Base-by-base conservation (phyloP, 2,329 filamentous ascomycete genomes). In the Colletotrichum chrysophilum region DNA sequence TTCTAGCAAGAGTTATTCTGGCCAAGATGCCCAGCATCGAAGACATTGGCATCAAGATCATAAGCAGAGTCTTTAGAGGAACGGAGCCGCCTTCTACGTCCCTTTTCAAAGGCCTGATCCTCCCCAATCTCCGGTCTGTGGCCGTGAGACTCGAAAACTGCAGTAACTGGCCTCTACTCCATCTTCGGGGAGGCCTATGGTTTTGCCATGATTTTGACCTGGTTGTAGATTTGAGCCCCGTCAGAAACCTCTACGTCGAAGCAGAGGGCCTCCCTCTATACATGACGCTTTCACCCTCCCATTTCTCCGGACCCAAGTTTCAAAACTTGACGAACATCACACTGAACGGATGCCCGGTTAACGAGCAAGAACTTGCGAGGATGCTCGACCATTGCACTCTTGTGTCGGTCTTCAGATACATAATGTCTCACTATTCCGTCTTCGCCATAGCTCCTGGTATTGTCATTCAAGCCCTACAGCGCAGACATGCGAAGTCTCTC, bases 171-270 rank as follows among this genome's bases (percentile, higher is more conserved):
- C n/a, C 10, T 24, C n/a, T 7, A 3, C 3, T 21, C n/a, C 9
- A 13, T 21, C 43, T 0, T n/a, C 5, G 43, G 2, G 12, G 5
- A 7, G n/a, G 43, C 18, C 0, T 18, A 48, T 1, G 1, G 9
- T 48, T 21, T 52, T 21, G n/a, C n/a, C n/a, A 24, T 12, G 43
- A 52, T 52, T 21, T 13, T 21, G 43, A 52, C n/a, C 43, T 52
- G 43, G n/a, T 52, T 21, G 43, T 52, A 21, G 43, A 52, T 2
- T 21, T 52, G n/a, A 3, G 43, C n/a, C 6, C 10, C 43, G 10
- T 24, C n/a, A 13, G 10, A 52, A 52, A 13, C 0, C 10, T 52
- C 0, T 52, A 52, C 5, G n/a, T 52, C n/a, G 43, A 21, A 52
- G n/a, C 43, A 24, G 43, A 52, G n/a, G 10, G 9, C 3, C n/a